A percentile compares a stretch with the other conserved stretches of the same genome.
phyloP scores from a whole-genome alignment of 352 stramenopile species.

The Phytophthora constricta region DNA sequence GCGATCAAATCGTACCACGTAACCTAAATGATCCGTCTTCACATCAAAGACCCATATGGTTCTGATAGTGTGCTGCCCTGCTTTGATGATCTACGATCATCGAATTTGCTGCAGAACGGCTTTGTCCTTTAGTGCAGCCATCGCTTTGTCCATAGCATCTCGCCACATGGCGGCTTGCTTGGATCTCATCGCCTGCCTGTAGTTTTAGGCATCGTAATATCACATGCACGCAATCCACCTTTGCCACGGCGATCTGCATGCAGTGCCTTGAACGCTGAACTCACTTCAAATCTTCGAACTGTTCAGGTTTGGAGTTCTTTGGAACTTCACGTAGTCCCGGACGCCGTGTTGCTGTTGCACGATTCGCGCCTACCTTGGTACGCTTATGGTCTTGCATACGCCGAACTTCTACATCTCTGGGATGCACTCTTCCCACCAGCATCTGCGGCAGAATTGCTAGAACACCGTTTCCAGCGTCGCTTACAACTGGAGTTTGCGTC shows the following conservation, averaged over 20 bases:
- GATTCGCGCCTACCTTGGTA: not conserved
- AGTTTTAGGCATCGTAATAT: not conserved
- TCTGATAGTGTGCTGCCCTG: not conserved
- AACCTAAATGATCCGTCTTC: constrained; percentile 14
- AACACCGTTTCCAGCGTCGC: not conserved
- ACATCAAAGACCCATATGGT: constrained; percentile 22
- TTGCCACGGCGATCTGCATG: not conserved
- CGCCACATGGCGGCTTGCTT: not conserved
- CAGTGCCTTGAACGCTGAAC: not conserved
- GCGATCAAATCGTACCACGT: constrained; percentile 5
- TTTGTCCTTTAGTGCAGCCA: constrained; percentile 4
- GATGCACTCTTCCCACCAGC: not conserved
- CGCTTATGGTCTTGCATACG: not conserved
- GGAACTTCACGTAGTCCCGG: not conserved
- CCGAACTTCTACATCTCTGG: not conserved
- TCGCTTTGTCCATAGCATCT: not conserved
- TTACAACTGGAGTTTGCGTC: not conserved
- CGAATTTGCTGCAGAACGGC: not conserved
- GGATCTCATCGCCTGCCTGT: too few relatives aligned
- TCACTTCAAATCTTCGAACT: not conserved
- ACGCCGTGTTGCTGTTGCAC: not conserved
- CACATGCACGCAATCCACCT: not conserved
- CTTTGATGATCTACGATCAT: not conserved
- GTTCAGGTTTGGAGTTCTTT: not conserved
- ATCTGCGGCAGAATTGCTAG: not conserved